Evolutionary conservation across 345 rosid species (phyloP).

Genomic region (Eucalyptus polyanthemos): DNA sequence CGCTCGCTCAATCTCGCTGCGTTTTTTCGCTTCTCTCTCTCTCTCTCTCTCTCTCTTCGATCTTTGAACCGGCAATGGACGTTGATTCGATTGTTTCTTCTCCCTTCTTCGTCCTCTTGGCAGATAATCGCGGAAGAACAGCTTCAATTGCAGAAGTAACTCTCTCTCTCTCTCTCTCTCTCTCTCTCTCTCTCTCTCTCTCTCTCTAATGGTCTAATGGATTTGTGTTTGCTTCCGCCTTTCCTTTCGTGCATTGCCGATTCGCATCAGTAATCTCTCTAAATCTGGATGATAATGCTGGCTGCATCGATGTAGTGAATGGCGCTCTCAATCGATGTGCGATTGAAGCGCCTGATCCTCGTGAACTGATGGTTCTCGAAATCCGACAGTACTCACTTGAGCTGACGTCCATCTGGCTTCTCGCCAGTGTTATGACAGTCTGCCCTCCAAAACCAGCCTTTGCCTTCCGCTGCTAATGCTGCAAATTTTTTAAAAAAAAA

Average conservation of each 20-base stretch:
- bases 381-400: background rate
- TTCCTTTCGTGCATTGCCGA: background rate
- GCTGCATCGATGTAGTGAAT: background rate
- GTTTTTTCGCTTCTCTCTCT: background rate
- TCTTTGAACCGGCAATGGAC: background rate
- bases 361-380: background rate
- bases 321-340: background rate
- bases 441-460: background rate
- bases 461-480: too few relatives aligned
- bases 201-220: background rate
- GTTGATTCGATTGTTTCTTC: background rate
- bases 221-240: background rate
- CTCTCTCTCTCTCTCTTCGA: background rate
- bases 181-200: too few relatives aligned
- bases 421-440: background rate
- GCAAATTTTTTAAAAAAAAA: too few relatives aligned
- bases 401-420: background rate
- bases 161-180: background rate
- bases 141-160: slow-evolving; percentile 72
- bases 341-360: background rate
- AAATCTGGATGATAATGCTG: background rate
- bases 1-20: background rate
- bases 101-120: background rate
- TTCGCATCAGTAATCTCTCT: background rate
- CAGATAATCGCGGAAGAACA: slow-evolving; percentile 86